Evolutionary conservation across 768 basidiomycete species (phyloP).

Genomic region (Lactarius sanguifluus): DNA sequence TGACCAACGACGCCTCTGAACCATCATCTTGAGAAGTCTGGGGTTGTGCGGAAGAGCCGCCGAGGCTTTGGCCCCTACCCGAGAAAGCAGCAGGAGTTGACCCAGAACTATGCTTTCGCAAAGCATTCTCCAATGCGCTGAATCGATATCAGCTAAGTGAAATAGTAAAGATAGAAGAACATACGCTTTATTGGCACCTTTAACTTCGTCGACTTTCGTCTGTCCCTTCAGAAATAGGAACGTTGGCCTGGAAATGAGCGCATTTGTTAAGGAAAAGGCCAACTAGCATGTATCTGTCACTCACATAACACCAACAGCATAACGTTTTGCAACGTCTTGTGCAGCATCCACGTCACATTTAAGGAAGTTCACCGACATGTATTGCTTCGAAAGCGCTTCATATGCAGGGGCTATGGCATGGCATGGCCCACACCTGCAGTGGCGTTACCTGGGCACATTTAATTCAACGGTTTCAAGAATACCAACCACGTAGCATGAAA

Average conservation of each 20-base stretch:
- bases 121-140: slow-evolving; percentile 61
- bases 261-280: neutral
- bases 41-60: slow-evolving; percentile 43
- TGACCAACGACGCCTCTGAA: slow-evolving; percentile 41
- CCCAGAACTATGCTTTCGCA: slow-evolving; percentile 52
- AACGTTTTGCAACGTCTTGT: slow-evolving; percentile 61
- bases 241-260: slow-evolving; percentile 61
- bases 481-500: slow-evolving; percentile 81
- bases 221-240: slow-evolving; percentile 74
- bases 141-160: neutral
- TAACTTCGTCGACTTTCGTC: slow-evolving; percentile 66
- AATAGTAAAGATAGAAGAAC: neutral
- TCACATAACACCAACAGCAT: slow-evolving; percentile 73
- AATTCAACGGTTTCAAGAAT: neutral
- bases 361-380: slow-evolving; percentile 72
- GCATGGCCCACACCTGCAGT: slow-evolving; percentile 78
- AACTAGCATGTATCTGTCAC: slow-evolving; percentile 30
- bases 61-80: slow-evolving; percentile 74
- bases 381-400: slow-evolving; percentile 67
- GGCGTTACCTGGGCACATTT: slow-evolving; percentile 16
- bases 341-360: slow-evolving; percentile 81
- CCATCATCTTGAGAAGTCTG: slow-evolving; percentile 38
- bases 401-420: slow-evolving; percentile 78
- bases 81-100: slow-evolving; percentile 50
- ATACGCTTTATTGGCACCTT: slow-evolving; percentile 71